A percentile compares a stretch with the other conserved stretches of the same genome.
phyloP scores from a whole-genome alignment of 495 filamentous ascomycete species.

The Xylaria curta region DNA sequence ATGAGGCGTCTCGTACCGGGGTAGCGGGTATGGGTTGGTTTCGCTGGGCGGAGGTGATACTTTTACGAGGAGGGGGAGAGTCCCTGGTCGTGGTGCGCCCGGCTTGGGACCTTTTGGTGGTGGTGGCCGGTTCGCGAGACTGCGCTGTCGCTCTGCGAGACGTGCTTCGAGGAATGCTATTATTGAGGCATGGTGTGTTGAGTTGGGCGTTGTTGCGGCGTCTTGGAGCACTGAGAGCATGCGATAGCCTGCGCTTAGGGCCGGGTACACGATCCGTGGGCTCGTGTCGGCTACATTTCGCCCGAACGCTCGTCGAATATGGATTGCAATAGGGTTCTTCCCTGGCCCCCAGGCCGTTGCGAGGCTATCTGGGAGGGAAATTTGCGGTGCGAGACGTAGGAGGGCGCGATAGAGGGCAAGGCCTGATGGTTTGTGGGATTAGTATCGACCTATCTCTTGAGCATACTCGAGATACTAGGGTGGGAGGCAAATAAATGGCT shows the following conservation, averaged over 20 bases:
- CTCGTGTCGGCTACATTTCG: constrained; percentile 61
- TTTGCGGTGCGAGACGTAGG: constrained; percentile 61
- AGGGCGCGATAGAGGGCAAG: constrained; percentile 77
- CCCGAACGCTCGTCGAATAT: constrained; percentile 63
- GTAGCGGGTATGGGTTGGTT: constrained; percentile 42
- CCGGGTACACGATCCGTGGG: constrained; percentile 58
- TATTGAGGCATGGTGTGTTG: constrained; percentile 37
- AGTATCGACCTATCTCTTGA: not conserved
- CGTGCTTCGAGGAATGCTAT: constrained; percentile 45
- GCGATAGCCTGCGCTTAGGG: constrained; percentile 70
- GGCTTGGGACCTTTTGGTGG: constrained; percentile 16
- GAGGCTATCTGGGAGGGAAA: constrained; percentile 54
- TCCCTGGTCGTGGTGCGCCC: constrained; percentile 26
- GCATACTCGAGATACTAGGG: no score
- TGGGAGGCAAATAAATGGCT: constrained; percentile 30
- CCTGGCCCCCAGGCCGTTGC: constrained; percentile 44
- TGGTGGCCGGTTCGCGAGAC: constrained; percentile 33
- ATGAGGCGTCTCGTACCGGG: constrained; percentile 51
- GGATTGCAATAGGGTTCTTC: constrained; percentile 47
- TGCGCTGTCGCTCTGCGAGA: constrained; percentile 35
- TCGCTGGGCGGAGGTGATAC: constrained; percentile 34
- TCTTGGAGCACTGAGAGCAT: constrained; percentile 44
- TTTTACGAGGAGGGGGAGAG: constrained; percentile 43
- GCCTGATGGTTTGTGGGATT: constrained; percentile 51
- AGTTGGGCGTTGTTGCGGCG: constrained; percentile 24